Conservation (phyloP, 805 yeast species). For the Candida khao-thaluensis region DNA sequence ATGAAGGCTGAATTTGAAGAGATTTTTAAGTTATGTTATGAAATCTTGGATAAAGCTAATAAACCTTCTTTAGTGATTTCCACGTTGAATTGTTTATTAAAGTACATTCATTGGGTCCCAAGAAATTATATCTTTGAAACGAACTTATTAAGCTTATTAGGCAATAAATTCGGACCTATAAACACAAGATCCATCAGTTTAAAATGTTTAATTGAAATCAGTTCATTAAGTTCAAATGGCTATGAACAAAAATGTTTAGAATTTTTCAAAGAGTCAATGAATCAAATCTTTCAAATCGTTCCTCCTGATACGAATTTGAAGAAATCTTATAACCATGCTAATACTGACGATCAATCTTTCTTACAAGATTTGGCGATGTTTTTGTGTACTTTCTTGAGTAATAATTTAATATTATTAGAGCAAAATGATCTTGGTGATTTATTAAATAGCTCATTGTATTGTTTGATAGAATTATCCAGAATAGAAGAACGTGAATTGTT, state of each 20-base stretch:
- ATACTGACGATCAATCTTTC: constrained; percentile 85
- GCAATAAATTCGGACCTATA: constrained; percentile 74
- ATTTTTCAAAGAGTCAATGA: constrained; percentile 73
- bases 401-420: constrained; percentile 69
- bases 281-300: constrained; percentile 63
- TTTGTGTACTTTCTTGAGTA: constrained; percentile 76
- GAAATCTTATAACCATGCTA: constrained; percentile 69
- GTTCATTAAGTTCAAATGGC: constrained; percentile 60
- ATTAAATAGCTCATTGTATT: constrained; percentile 70
- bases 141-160: constrained; percentile 65
- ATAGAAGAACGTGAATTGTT: constrained; percentile 95
- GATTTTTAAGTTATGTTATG: constrained; percentile 89
- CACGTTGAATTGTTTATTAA: constrained; percentile 76
- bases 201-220: constrained; percentile 91
- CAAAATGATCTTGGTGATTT: constrained; percentile 48
- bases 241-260: constrained; percentile 56
- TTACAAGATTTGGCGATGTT: constrained; percentile 94
- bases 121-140: constrained; percentile 87
- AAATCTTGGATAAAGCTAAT: constrained; percentile 86
- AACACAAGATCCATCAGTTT: constrained; percentile 82
- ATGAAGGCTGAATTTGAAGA: constrained; percentile 90
- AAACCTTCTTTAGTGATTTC: constrained; percentile 81
- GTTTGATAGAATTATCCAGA: constrained; percentile 78
- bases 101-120: constrained; percentile 95
- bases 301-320: constrained; percentile 74